phyloP scores from a whole-genome alignment of 2,329 filamentous ascomycete genomes.

The Phyllosticta capitalensis region DNA sequence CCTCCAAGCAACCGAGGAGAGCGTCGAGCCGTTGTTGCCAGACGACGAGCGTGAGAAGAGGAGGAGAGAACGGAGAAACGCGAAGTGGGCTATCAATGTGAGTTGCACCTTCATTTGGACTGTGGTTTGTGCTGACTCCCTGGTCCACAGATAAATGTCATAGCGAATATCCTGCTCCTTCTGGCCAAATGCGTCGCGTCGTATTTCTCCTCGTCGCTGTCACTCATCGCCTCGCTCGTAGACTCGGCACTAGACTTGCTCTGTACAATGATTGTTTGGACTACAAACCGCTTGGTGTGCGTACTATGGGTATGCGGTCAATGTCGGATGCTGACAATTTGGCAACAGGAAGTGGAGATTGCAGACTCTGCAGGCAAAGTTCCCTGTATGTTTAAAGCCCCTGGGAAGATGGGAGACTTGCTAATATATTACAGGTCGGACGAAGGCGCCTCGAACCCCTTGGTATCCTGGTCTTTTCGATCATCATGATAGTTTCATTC shows the following conservation, averaged over 20 bases:
- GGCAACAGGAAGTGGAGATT: constrained; percentile 41
- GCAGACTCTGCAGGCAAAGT: constrained; percentile 40
- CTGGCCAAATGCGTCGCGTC: constrained; percentile 47
- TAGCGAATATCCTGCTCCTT: constrained; percentile 50
- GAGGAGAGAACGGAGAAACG: constrained; percentile 37
- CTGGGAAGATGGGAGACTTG: not conserved
- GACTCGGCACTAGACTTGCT: constrained; percentile 53
- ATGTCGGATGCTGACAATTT: not conserved
- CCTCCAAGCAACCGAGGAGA: constrained; percentile 39
- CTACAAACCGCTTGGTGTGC: constrained; percentile 48
- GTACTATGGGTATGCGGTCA: not conserved
- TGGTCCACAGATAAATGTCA: constrained; percentile 41
- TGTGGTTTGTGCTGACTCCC: not conserved
- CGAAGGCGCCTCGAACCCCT: constrained; percentile 47
- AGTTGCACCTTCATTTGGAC: constrained; percentile 2
- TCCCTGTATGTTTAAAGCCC: constrained; percentile 34
- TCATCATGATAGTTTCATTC: constrained; percentile 51
- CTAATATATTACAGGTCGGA: constrained; percentile 21
- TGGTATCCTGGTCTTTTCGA: constrained; percentile 48
- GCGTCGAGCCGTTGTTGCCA: constrained; percentile 46
- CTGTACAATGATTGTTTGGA: constrained; percentile 52
- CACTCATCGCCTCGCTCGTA: constrained; percentile 51
- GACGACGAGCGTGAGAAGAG: constrained; percentile 44
- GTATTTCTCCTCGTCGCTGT: constrained; percentile 48
- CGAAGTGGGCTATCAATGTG: constrained; percentile 48